Conservation (phyloP, 202 grass and related monocot genomes). For the Eragrostis tef region DNA sequence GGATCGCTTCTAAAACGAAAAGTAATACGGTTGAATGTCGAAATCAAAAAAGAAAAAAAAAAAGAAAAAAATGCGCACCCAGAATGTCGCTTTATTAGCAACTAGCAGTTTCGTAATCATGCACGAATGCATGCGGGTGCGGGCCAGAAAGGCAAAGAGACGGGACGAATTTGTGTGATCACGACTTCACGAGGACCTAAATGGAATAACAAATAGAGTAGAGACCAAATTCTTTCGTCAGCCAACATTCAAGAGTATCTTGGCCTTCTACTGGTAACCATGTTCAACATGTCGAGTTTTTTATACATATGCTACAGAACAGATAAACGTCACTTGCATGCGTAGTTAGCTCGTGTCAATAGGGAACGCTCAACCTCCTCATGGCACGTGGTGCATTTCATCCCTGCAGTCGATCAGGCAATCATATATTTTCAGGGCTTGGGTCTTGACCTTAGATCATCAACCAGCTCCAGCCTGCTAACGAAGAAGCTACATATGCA, state of each 20-base stretch:
- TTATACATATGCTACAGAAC: neutral
- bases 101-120: neutral
- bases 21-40: neutral
- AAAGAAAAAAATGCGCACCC: neutral
- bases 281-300: neutral
- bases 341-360: neutral
- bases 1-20: neutral
- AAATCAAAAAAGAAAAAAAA: neutral
- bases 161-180: neutral
- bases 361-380: neutral
- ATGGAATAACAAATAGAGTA: neutral
- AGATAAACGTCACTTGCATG: neutral
- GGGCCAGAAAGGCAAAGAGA: neutral
- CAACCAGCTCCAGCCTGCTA: neutral
- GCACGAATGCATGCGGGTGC: neutral
- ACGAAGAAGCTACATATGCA: no score
- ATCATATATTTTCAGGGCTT: neutral
- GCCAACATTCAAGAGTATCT: neutral
- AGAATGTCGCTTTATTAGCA: neutral
- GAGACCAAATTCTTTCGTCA: neutral
- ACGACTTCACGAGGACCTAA: neutral
- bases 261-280: neutral
- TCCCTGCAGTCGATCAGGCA: neutral
- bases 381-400: constrained; percentile 55
- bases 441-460: neutral